Percentiles rank a stretch among this genome's conserved stretches.
Evolutionary conservation across 2,329 filamentous ascomycete species (phyloP).

Genomic region (Arthrobotrys megalospora): DNA sequence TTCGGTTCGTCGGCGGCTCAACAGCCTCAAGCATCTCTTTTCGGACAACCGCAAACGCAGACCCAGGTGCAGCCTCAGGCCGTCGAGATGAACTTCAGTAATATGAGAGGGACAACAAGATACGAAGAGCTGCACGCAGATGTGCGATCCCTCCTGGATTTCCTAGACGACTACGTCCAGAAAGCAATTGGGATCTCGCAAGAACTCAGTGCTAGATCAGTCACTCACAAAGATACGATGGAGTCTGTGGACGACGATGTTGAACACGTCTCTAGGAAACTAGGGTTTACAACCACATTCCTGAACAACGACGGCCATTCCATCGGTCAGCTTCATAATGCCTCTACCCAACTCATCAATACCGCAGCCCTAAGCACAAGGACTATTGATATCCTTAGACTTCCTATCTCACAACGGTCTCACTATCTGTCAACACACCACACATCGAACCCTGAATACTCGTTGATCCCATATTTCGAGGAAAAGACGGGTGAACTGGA

Average conservation of each 20-base stretch:
- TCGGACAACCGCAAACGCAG: constrained; percentile 44
- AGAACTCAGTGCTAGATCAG: constrained; percentile 80
- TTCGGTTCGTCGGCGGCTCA: constrained; percentile 57
- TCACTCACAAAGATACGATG: constrained; percentile 76
- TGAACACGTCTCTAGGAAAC: constrained; percentile 72
- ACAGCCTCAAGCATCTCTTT: constrained; percentile 39
- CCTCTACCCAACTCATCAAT: constrained; percentile 62
- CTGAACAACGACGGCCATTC: constrained; percentile 63
- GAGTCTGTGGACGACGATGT: constrained; percentile 77
- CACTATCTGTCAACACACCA: constrained; percentile 64
- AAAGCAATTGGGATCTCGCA: constrained; percentile 83
- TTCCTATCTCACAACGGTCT: constrained; percentile 63
- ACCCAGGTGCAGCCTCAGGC: constrained; percentile 45
- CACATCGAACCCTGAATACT: constrained; percentile 63
- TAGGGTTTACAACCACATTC: constrained; percentile 64
- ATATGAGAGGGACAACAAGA: constrained; percentile 87
- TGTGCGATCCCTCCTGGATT: constrained; percentile 82
- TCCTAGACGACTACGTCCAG: constrained; percentile 84
- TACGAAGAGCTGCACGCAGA: constrained; percentile 91
- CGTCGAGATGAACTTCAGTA: constrained; percentile 77
- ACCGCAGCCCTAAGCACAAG: constrained; percentile 63
- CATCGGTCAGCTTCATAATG: constrained; percentile 62
- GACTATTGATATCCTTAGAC: constrained; percentile 64
- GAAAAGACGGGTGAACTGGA: constrained; percentile 70
- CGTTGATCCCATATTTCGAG: constrained; percentile 71